Conservation (phyloP, 1,139 yeast species). For the Diutina mesorugosa region DNA sequence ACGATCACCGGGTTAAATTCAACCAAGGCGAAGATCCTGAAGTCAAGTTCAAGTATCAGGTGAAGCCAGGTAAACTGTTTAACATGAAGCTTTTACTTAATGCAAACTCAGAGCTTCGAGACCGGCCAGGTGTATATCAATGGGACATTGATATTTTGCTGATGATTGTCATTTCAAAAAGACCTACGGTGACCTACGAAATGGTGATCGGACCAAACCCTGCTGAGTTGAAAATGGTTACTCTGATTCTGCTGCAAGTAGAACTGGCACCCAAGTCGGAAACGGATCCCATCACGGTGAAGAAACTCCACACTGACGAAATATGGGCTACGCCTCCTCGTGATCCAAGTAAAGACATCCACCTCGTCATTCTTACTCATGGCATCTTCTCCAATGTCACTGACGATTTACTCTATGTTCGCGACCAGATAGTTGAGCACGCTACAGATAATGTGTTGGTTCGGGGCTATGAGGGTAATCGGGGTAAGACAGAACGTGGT, state of each 20-base stretch:
- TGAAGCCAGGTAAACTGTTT: slow-evolving; percentile 10
- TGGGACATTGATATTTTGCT: slow-evolving; percentile 1
- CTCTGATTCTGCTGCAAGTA: neutral
- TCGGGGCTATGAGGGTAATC: slow-evolving; percentile 13
- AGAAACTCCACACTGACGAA: slow-evolving; percentile 9
- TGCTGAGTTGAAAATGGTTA: neutral
- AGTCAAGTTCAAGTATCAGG: slow-evolving; percentile 9
- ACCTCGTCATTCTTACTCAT: slow-evolving; percentile 13
- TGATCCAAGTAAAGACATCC: slow-evolving; percentile 9
- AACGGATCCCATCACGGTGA: slow-evolving; percentile 5
- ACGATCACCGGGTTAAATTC: slow-evolving; percentile 19
- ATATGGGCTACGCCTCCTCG: slow-evolving; percentile 11
- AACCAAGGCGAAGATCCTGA: slow-evolving; percentile 13
- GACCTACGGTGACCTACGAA: neutral
- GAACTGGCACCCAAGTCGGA: neutral
- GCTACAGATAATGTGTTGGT: slow-evolving; percentile 11
- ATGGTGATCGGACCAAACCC: neutral
- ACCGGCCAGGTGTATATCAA: neutral
- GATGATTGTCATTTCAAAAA: neutral
- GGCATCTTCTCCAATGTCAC: slow-evolving; percentile 14
- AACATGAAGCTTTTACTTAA: slow-evolving; percentile 15
- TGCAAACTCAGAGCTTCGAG: slow-evolving; percentile 3
- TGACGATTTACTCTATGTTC: slow-evolving; percentile 15
- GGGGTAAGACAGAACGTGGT: slow-evolving; percentile 15
- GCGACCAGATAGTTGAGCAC: slow-evolving; percentile 9